Evolutionary conservation across 1,284 basidiomycete species (phyloP).

Genomic region (Irpex sp.): DNA sequence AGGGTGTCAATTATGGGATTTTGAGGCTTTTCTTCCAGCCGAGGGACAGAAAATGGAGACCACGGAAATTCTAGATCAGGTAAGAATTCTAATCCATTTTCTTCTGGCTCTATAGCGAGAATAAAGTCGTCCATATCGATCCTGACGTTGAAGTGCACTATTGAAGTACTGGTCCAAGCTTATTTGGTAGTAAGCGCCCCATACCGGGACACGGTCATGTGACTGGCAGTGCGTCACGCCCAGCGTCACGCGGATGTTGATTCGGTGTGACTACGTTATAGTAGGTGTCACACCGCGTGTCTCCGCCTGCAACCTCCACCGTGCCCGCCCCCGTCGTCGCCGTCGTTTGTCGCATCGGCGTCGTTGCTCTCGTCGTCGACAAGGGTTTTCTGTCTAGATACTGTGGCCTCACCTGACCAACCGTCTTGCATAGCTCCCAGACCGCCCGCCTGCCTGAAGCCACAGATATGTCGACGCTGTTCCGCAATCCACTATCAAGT

Average conservation of each 20-base stretch:
- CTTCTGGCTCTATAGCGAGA: neutral
- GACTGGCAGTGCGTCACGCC: neutral
- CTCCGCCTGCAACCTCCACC: constrained; percentile 2
- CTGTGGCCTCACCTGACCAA: neutral
- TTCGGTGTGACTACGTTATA: neutral
- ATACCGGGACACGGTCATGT: constrained; percentile 11
- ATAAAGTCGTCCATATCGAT: constrained; percentile 6
- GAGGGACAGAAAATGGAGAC: constrained; percentile 50
- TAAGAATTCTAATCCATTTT: constrained; percentile 11
- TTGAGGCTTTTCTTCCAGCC: constrained; percentile 60
- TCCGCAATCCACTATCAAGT: constrained; percentile 9
- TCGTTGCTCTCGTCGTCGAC: neutral
- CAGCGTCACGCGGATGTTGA: neutral
- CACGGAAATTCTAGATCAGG: constrained; percentile 13
- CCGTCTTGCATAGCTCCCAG: constrained; percentile 7
- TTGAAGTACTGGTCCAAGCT: too few relatives aligned
- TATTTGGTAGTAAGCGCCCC: neutral
- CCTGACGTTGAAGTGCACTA: too few relatives aligned
- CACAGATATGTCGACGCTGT: constrained; percentile 7
- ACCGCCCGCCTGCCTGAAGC: neutral
- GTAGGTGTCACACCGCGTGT: neutral
- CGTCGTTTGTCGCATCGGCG: neutral
- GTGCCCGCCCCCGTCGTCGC: constrained; percentile 1
- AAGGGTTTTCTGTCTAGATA: neutral
- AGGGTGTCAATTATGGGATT: constrained; percentile 66